phyloP scores from a whole-genome alignment of 1,284 basidiomycete species.

The Malassezia pachydermatis region DNA sequence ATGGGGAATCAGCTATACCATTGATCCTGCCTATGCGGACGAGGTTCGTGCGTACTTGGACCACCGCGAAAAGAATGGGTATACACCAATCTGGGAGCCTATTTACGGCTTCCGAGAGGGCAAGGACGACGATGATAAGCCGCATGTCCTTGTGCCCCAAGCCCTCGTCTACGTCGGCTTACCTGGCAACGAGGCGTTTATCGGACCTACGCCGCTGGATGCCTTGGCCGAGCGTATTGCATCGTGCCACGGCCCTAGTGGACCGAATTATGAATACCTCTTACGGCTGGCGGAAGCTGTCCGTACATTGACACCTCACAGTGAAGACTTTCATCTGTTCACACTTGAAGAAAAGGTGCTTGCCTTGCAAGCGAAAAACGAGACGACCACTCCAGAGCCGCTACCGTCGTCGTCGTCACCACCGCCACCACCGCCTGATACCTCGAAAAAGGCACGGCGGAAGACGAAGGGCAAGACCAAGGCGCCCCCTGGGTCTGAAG shows the following conservation, averaged over 20 bases:
- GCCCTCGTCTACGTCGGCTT: conserved; percentile 64
- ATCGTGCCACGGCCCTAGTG: conserved; percentile 66
- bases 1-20: conserved; percentile 76
- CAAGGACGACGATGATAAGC: not conserved
- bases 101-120: conserved; percentile 12
- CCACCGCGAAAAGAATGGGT: conserved; percentile 65
- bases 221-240: conserved; percentile 61
- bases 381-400: conserved; percentile 6
- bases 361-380: conserved; percentile 20
- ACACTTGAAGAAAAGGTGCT: conserved; percentile 57
- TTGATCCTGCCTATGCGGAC: conserved; percentile 61
- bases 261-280: conserved; percentile 71
- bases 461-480: conserved; percentile 14
- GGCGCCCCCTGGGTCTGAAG: conserved; percentile 39
- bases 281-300: conserved; percentile 63
- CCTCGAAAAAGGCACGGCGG: conserved; percentile 16
- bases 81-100: conserved; percentile 25
- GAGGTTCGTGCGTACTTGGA: conserved; percentile 74
- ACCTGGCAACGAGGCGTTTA: conserved; percentile 68
- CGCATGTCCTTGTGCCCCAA: conserved; percentile 53
- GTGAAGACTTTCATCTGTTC: conserved; percentile 65
- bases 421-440: not conserved
- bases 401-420: no score
- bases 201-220: conserved; percentile 66
- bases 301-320: conserved; percentile 61